These are phyloP conservation scores for Zymoseptoria pseudotritici DNA, from an alignment of 2,329 filamentous ascomycete genomes.

Conservation along the genomic window DNA sequence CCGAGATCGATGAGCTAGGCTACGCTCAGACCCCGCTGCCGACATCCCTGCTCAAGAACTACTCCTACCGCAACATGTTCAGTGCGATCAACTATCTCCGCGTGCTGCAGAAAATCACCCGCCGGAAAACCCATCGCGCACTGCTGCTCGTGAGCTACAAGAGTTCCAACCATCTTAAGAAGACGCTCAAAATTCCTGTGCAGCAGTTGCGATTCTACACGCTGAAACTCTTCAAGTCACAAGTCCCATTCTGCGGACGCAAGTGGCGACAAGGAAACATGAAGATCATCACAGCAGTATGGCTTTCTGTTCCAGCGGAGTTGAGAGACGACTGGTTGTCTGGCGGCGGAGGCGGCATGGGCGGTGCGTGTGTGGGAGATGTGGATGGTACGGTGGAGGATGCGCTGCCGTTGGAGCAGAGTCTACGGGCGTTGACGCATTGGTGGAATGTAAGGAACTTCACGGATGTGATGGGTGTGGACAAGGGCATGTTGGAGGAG, in stretches of 20 bases:
- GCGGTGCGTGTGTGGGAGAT: slow-evolving; percentile 44
- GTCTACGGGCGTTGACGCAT: slow-evolving; percentile 78
- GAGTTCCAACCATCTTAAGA: slow-evolving; percentile 82
- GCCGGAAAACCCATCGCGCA: slow-evolving; percentile 89
- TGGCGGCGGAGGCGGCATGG: slow-evolving; percentile 51
- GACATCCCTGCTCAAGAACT: slow-evolving; percentile 72
- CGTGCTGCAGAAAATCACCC: slow-evolving; percentile 95
- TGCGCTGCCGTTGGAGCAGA: slow-evolving; percentile 84
- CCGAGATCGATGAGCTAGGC: slow-evolving; percentile 77
- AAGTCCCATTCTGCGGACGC: slow-evolving; percentile 93
- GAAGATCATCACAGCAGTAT: slow-evolving; percentile 96
- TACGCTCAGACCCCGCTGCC: slow-evolving; percentile 67
- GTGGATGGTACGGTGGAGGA: slow-evolving; percentile 92
- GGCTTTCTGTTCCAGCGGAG: slow-evolving; percentile 86
- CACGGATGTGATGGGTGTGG: slow-evolving; percentile 63
- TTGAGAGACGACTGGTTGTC: slow-evolving; percentile 91
- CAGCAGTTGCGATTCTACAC: slow-evolving; percentile 84
- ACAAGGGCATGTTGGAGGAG: slow-evolving; percentile 32
- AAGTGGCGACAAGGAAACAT: slow-evolving; percentile 99
- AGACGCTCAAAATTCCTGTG: slow-evolving; percentile 84
- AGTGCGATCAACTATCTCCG: slow-evolving; percentile 90
- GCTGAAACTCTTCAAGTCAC: slow-evolving; percentile 95
- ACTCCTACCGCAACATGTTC: slow-evolving; percentile 92
- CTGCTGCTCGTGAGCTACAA: slow-evolving; percentile 93
- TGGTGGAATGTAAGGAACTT: slow-evolving; percentile 88